Evolutionary conservation across 176 grass and related monocot genomes (phyloP), one percentile per base, ranked within the genome.

Genomic region (Juncus effusus): DNA sequence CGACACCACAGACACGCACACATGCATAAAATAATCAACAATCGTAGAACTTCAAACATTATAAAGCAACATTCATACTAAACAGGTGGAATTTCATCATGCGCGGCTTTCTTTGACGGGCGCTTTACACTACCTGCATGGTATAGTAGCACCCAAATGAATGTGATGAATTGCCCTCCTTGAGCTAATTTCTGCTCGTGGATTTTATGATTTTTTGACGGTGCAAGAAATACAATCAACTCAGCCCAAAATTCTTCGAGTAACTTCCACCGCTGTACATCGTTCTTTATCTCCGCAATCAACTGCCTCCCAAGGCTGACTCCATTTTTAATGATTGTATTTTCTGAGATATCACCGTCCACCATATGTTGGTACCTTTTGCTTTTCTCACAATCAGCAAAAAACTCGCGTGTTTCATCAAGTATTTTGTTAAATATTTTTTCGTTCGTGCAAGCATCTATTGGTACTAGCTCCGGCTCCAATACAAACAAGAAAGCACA

Each of bases 161-260:
- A 72, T 51, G 79, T 81, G 47, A 81, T 63, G 56, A 81, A 49
- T 38, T 81, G 71, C 11, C 72, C 79, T 53, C 79, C 79, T 60
- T 72, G 56, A 4, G 53, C 14, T 38, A 81, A 63, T 0, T 55
- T 19, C 15, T 13, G 40, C 42, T 68, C 54, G 56, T 81, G 79
- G 2, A 4, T 72, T 19, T 19, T 14, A 7, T 5, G 7, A 0
- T 40, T 69, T 35, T 49, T 72, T 0, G 55, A 81, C n/a, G n/a
- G n/a, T n/a, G n/a, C n/a, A n/a, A n/a, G n/a, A n/a, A n/a, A n/a
- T n/a, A n/a, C n/a, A n/a, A 0, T 69, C 63, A 61, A 53, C n/a
- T 35, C 44, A 2, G 71, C 10, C 79, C 79, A 81, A 3, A 76
- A 49, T 4, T 39, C 38, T 4, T 62, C 72, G 10, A 81, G 16